Evolutionary conservation across 768 basidiomycete species (phyloP), one percentile per base, ranked within the genome.

Genomic region (Boletus subcaerulescens): DNA sequence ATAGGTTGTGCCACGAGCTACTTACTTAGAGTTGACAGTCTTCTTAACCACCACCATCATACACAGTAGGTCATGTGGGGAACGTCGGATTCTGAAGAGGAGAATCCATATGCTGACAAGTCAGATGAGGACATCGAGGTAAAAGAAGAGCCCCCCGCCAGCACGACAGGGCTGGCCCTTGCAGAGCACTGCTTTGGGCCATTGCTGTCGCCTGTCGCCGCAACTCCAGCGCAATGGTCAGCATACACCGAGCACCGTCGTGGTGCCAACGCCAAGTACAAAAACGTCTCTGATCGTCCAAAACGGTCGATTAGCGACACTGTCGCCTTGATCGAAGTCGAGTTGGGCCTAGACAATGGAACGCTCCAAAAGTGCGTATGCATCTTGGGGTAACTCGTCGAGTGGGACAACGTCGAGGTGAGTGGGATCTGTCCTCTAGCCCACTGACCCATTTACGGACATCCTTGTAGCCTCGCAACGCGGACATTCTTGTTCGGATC

Each of bases 281-380:
- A 18, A 22, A 53, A 39, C n/a, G 36, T 54, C 1, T 12, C 51
- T 3, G 18, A 9, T 7, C 41, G 22, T 20, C 35, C 24, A 38
- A 39, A 40, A 9, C 36, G 39, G 17, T 22, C 33, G 5, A 46
- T 54, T 39, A 52, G 42, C 18, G 6, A 24, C 6, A 5, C 31
- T 5, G 26, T 62, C 7, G 49, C 55, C 14, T 13, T 11, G 1
- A 50, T 63, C 2, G 61, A 59, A 29, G 10, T 1, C 8, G 54
- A 54, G 2, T 41, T 62, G 14, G 36, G 41, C 5, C 44, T 61
- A 0, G 48, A 38, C 24, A 2, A 17, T 0, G 46, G 35, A 12
- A 38, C 49, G 13, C 58, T 63, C 38, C 50, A 48, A 36, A 52
- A 57, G 38, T 57, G 51, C 14, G 29, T 63, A 17, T 56, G 48